A percentile compares a stretch with the other conserved stretches of the same genome.
Evolutionary conservation across 2,329 filamentous ascomycete genomes (phyloP).

Genomic region (Anisogramma anomala): DNA sequence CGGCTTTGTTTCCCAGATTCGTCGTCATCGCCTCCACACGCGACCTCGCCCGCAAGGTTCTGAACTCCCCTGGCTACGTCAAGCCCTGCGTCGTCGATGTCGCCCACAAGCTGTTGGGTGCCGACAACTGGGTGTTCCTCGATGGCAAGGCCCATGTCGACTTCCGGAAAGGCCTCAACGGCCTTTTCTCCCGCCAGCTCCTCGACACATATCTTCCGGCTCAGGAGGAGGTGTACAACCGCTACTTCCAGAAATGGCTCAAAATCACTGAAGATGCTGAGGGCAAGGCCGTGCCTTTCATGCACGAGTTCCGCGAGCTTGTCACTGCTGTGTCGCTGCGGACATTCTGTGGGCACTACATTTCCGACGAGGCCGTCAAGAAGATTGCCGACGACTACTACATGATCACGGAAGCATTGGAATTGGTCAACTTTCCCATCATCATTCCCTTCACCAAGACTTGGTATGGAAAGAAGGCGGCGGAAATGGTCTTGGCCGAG

Average conservation of each 20-base stretch:
- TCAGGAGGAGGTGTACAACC: slow-evolving; percentile 83
- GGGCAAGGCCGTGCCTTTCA: slow-evolving; percentile 72
- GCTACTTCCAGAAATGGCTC: slow-evolving; percentile 72
- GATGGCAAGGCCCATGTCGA: slow-evolving; percentile 92
- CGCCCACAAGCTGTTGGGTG: slow-evolving; percentile 83
- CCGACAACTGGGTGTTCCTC: slow-evolving; percentile 93
- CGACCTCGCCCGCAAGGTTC: slow-evolving; percentile 91
- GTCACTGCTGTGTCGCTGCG: slow-evolving; percentile 92
- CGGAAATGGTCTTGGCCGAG: slow-evolving; percentile 81
- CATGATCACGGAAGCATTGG: slow-evolving; percentile 85
- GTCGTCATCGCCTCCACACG: slow-evolving; percentile 92
- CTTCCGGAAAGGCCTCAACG: slow-evolving; percentile 93
- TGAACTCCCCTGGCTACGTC: slow-evolving; percentile 84
- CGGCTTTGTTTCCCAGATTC: slow-evolving; percentile 47
- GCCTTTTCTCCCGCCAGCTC: slow-evolving; percentile 83
- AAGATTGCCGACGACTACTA: slow-evolving; percentile 96
- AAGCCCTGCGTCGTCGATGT: slow-evolving; percentile 95
- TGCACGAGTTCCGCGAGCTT: slow-evolving; percentile 83
- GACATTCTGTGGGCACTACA: slow-evolving; percentile 96
- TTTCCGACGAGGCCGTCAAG: slow-evolving; percentile 79
- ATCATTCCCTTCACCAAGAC: slow-evolving; percentile 91
- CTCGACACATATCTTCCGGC: slow-evolving; percentile 81
- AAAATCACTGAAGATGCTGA: slow-evolving; percentile 59
- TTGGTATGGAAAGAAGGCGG: slow-evolving; percentile 93
- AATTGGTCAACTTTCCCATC: slow-evolving; percentile 96